Evolutionary conservation across 129 eudicot genomes (phyloP).

Genomic region (Arctium lappa): DNA sequence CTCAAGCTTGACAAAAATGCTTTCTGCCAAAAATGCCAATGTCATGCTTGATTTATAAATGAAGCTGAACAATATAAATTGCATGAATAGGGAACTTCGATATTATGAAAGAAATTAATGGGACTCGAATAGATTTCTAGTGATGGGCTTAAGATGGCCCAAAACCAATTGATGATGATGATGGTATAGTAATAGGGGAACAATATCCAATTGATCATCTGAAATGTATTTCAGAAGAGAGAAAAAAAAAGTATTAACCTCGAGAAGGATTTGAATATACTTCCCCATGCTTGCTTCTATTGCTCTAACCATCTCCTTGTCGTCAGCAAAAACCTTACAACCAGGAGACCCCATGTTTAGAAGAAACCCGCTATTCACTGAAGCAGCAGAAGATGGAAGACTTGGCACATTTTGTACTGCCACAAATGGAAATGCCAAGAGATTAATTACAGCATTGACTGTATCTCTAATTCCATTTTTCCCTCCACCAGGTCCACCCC

Average conservation of each 20-base stretch:
- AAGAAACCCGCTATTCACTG: constrained; percentile 80
- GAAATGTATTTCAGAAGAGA: background rate
- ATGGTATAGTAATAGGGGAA: background rate
- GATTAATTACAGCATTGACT: constrained; percentile 76
- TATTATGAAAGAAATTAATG: no score
- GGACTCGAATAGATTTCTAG: no score
- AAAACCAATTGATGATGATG: background rate
- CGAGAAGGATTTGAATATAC: constrained; percentile 70
- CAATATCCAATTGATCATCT: background rate
- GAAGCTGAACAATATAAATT: no score
- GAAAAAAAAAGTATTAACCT: constrained; percentile 41
- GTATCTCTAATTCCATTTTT: constrained; percentile 68
- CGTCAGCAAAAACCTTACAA: constrained; percentile 73
- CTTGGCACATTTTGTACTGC: constrained; percentile 72
- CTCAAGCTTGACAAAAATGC: background rate
- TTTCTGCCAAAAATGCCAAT: background rate
- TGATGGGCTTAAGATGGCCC: no score
- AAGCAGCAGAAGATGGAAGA: constrained; percentile 79
- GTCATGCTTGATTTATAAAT: background rate
- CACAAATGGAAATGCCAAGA: constrained; percentile 94
- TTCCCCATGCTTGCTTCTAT: constrained; percentile 78
- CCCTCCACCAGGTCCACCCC: constrained; percentile 98
- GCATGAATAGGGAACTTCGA: no score
- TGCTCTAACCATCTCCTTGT: constrained; percentile 77
- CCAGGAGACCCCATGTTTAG: constrained; percentile 95